Evolutionary conservation across 1,284 basidiomycete genomes (phyloP), one percentile per base, ranked within the genome.

Genomic region (Ganoderma resinaceum): DNA sequence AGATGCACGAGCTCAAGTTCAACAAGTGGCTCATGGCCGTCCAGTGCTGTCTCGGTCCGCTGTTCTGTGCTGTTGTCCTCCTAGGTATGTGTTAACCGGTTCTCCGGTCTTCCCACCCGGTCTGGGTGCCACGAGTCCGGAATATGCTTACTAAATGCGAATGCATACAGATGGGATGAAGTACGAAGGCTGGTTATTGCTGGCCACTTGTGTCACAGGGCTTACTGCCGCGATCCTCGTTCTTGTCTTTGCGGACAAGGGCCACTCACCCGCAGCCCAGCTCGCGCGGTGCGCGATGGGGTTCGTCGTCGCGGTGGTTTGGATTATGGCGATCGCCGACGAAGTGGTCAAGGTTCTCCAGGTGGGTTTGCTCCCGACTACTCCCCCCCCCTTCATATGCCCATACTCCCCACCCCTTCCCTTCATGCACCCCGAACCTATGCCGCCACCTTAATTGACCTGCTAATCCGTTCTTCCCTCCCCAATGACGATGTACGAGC

Each of bases 241-340:
- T 1, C 80, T 87, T n/a, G 77, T 87, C 0, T 90, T 91, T 77
- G 87, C 89, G 1, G 84, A 86, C 2, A 85, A 87, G 63, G 91
- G 92, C 1, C 83, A 84, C 7, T 85, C 90, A 65, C 84, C 86
- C 0, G 80, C 86, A 2, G 88, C 89, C 65, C 86, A 89, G 62
- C 84, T 95, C 78, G 85, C 87, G n/a, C 86, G 95, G 20, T 97
- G 95, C 77, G 92, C 90, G 46, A 90, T 95, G 84, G 96, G 96
- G 0, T 98, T 98, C 81, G 80, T 91, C 38, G 92, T 97, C 46
- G 87, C 95, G 16, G 89, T 97, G 74, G 90, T 98, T 5, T 98
- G 96, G 96, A 97, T 98, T 74, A 95, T 97, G 87, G 93, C 92
- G 9, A 96, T 98, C 64, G 96, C 96, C 1, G 95, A 97, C 78